Conservation (phyloP, 805 yeast species). For the Yamadazyma paraphyllophila region DNA sequence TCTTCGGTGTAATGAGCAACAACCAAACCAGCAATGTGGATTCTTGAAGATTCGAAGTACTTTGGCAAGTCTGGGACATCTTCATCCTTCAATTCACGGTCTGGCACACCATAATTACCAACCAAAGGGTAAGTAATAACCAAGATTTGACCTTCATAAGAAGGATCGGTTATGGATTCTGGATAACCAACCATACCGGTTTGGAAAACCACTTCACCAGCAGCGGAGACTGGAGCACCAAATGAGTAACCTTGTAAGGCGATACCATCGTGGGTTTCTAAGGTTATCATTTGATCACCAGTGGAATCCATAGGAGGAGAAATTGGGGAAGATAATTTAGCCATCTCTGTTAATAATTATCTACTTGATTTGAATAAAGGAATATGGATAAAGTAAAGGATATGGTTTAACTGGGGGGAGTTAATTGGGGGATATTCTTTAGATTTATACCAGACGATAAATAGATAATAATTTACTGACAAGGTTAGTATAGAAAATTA, state of each 20-base stretch:
- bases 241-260: slow-evolving; percentile 93
- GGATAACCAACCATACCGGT: slow-evolving; percentile 99
- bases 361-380: neutral
- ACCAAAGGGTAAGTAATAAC: slow-evolving; percentile 96
- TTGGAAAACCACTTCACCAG: slow-evolving; percentile 98
- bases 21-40: slow-evolving; percentile 95
- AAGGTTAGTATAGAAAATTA: slow-evolving; percentile 4
- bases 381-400: neutral
- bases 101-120: slow-evolving; percentile 99
- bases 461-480: slow-evolving; percentile 10
- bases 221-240: slow-evolving; percentile 84
- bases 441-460: slow-evolving; percentile 4
- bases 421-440: neutral
- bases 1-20: slow-evolving; percentile 97
- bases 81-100: slow-evolving; percentile 58
- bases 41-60: slow-evolving; percentile 87
- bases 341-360: slow-evolving; percentile 9
- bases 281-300: slow-evolving; percentile 79
- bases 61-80: slow-evolving; percentile 79
- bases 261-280: slow-evolving; percentile 85
- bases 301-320: slow-evolving; percentile 86
- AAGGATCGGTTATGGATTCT: slow-evolving; percentile 96
- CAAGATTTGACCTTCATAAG: slow-evolving; percentile 95
- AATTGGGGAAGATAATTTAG: slow-evolving; percentile 63
- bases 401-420: slow-evolving; percentile 3